These are phyloP conservation scores for Skeletonema marinoi DNA, from an alignment of 108 stramenopile genomes.

Conservation along the genomic window DNA sequence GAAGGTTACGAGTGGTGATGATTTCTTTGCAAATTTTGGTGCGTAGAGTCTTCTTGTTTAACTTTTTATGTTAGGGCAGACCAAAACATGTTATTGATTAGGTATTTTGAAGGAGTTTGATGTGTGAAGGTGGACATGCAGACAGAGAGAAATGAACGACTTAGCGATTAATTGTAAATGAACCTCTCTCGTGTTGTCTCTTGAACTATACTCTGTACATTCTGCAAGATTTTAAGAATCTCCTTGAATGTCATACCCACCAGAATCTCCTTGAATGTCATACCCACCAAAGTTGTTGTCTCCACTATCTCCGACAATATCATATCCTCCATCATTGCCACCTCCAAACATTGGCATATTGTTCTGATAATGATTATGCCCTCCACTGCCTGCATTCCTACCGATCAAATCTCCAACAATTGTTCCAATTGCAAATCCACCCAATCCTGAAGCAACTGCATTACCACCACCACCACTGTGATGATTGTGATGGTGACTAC, in stretches of 20 bases:
- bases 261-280: conserved; percentile 8
- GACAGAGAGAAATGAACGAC: neutral
- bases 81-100: neutral
- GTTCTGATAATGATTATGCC: conserved; percentile 9
- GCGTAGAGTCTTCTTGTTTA: conserved; percentile 25
- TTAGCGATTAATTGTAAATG: neutral
- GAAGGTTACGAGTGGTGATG: conserved; percentile 56
- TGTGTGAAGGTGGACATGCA: neutral
- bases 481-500: neutral
- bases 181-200: neutral
- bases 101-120: neutral
- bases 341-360: conserved; percentile 5
- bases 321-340: conserved; percentile 9
- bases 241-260: conserved; percentile 33
- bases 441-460: conserved; percentile 42
- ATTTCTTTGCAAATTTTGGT: conserved; percentile 89
- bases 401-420: conserved; percentile 36
- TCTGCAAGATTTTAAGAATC: conserved; percentile 10
- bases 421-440: conserved; percentile 33
- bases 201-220: neutral
- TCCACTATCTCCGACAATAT: conserved; percentile 12
- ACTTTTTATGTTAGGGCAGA: neutral
- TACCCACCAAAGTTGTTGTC: conserved; percentile 12
- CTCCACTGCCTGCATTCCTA: conserved; percentile 3
- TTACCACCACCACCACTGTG: conserved; percentile 21